Conservation (phyloP, 208 protist species). For the Trypanosoma grayi region DNA sequence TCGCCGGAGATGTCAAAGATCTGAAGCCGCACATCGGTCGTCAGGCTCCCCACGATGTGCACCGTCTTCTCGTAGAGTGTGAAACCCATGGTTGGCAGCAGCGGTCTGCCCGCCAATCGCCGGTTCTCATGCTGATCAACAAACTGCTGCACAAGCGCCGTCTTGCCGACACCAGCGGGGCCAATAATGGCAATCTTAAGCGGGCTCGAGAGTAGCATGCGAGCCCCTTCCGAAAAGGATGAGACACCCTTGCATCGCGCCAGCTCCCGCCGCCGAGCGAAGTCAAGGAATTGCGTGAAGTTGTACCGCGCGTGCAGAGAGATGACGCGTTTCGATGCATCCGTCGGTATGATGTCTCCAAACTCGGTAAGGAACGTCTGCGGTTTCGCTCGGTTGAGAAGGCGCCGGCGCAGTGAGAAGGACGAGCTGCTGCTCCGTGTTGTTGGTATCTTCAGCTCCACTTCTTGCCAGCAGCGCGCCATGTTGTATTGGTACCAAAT, state of each 20-base stretch:
- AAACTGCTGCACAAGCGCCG: constrained; percentile 45
- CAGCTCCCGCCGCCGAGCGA: constrained; percentile 72
- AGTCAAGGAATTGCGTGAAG: constrained; percentile 89
- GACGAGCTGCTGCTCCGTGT: neutral
- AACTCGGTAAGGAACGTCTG: constrained; percentile 9
- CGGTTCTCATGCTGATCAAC: constrained; percentile 8
- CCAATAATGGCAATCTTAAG: constrained; percentile 77
- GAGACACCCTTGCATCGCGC: constrained; percentile 72
- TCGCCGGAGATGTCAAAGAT: constrained; percentile 75
- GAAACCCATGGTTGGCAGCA: constrained; percentile 67
- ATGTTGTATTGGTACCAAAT: constrained; percentile 90
- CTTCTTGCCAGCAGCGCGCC: constrained; percentile 45
- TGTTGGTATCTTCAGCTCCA: constrained; percentile 26
- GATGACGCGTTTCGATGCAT: constrained; percentile 75
- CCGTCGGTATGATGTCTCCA: constrained; percentile 29
- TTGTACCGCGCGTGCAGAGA: constrained; percentile 86
- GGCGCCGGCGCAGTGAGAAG: constrained; percentile 2
- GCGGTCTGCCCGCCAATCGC: neutral
- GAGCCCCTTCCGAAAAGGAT: constrained; percentile 64
- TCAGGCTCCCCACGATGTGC: constrained; percentile 39
- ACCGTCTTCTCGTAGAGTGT: constrained; percentile 39
- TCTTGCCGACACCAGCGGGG: constrained; percentile 70
- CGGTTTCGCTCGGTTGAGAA: neutral
- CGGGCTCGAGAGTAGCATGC: constrained; percentile 66
- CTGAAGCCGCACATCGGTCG: constrained; percentile 55